Percentiles rank a stretch among this genome's conserved stretches.
Conservation (phyloP, 768 basidiomycete genomes). For the Agrocybe pediades region DNA sequence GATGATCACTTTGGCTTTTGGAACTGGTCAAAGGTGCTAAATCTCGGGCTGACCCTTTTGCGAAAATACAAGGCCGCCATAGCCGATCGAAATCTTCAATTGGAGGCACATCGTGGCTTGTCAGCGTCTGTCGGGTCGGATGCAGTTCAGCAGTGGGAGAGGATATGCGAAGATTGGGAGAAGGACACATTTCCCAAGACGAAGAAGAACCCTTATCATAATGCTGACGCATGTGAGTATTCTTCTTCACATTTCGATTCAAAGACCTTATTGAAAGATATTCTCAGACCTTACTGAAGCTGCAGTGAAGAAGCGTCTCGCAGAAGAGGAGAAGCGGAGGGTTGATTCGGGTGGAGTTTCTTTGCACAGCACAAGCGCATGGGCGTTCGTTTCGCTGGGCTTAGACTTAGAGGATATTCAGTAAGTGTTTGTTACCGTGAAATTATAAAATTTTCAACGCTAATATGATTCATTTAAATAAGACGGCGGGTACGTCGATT, state of each 20-base stretch:
- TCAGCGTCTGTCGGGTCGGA: neutral
- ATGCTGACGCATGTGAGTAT: neutral
- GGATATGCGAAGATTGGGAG: slow-evolving; percentile 12
- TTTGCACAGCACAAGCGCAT: neutral
- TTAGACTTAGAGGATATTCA: slow-evolving; percentile 17
- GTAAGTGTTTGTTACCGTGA: slow-evolving; percentile 2
- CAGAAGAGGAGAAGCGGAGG: slow-evolving; percentile 1
- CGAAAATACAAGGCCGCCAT: neutral
- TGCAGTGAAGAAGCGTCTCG: slow-evolving; percentile 5
- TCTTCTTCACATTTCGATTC: neutral
- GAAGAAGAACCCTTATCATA: slow-evolving; percentile 13
- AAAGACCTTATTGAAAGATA: neutral
- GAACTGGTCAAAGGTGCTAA: neutral
- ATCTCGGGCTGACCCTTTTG: neutral
- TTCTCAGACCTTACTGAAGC: slow-evolving; percentile 6
- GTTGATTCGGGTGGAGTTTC: neutral
- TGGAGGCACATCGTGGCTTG: neutral
- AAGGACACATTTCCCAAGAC: slow-evolving; percentile 7
- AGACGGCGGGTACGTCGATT: slow-evolving; percentile 9
- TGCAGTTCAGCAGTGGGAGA: neutral
- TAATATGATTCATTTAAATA: neutral
- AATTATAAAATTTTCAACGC: neutral
- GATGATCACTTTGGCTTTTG: slow-evolving; percentile 2
- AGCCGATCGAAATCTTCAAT: neutral
- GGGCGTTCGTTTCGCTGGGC: slow-evolving; percentile 8